Conservation (phyloP, 192 early-diverging fungal genomes). For the Linnemannia elongata region DNA sequence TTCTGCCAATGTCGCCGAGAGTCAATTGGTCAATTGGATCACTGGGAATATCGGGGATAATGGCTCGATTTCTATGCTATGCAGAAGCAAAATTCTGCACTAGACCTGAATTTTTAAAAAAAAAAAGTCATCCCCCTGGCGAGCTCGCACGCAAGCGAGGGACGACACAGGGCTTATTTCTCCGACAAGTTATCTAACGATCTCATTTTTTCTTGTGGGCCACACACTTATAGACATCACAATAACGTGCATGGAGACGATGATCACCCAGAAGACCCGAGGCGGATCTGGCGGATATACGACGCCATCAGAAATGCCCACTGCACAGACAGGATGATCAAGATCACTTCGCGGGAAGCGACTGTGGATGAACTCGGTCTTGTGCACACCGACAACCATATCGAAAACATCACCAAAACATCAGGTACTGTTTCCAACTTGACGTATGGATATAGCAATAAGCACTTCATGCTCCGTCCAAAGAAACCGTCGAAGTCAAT, state of each 20-base stretch:
- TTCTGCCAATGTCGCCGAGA: neutral
- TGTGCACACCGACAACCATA: conserved; percentile 68
- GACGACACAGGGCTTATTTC: neutral
- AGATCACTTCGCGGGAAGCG: conserved; percentile 62
- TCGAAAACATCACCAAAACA: conserved; percentile 61
- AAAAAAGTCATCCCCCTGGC: too few relatives aligned
- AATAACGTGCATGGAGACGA: conserved; percentile 68
- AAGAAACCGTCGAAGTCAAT: neutral
- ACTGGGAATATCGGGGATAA: neutral
- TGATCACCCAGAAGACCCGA: conserved; percentile 82
- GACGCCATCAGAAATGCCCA: conserved; percentile 63
- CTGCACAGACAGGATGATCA: conserved; percentile 62
- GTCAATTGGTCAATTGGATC: neutral
- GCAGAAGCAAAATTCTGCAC: neutral
- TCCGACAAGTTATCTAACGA: neutral
- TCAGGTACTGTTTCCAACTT: conserved; percentile 42
- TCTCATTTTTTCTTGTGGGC: neutral
- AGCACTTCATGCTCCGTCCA: neutral
- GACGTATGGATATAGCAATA: neutral
- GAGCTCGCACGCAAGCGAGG: neutral
- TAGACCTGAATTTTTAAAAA: neutral
- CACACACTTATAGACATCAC: conserved; percentile 59
- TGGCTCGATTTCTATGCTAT: neutral
- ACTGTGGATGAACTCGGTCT: conserved; percentile 65
- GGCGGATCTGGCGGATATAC: conserved; percentile 76